phyloP scores from a whole-genome alignment of 495 filamentous ascomycete genomes.

The Aspergillus haitiensis region DNA sequence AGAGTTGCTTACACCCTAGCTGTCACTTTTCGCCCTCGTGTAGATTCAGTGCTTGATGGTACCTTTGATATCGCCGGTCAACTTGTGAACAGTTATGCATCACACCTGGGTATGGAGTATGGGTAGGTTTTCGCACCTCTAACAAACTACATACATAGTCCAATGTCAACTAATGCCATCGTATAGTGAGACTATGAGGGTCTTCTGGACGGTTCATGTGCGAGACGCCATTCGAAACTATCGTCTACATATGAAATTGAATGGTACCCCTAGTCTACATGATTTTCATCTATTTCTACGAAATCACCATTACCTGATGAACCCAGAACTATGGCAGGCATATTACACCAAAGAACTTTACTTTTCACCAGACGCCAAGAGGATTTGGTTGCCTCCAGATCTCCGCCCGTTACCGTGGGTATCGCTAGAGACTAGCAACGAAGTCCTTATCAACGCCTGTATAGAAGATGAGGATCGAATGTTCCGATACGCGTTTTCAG shows the following conservation, averaged over 20 bases:
- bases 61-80: background rate
- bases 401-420: background rate
- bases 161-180: too few species aligned
- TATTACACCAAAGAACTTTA: background rate
- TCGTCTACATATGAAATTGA: background rate
- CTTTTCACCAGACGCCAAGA: background rate
- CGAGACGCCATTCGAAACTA: background rate
- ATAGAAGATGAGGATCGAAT: background rate
- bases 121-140: too few species aligned
- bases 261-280: too few species aligned
- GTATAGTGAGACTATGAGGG: too few species aligned
- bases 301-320: background rate
- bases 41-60: background rate
- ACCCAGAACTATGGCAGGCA: background rate
- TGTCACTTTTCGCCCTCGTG: background rate
- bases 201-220: background rate
- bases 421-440: background rate
- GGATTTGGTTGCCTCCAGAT: background rate
- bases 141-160: too few species aligned
- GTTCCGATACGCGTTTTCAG: conserved; percentile 1
- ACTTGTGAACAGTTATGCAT: background rate
- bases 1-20: background rate
- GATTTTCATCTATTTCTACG: background rate
- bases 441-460: background rate
- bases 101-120: too few species aligned